Evolutionary conservation across 1,284 basidiomycete species (phyloP).

Genomic region (Phlebopus sp.): DNA sequence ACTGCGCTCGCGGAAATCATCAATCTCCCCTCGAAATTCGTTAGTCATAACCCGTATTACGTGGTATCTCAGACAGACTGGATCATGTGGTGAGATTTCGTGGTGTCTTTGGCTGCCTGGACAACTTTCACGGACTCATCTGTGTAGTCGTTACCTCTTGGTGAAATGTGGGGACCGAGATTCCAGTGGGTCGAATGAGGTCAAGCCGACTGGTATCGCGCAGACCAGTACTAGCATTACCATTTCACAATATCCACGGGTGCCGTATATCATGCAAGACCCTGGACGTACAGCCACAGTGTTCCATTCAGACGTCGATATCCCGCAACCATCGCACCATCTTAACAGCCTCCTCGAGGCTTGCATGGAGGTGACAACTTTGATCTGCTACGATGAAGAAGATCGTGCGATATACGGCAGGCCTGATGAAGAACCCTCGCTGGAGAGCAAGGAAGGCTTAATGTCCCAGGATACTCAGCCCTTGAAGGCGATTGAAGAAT

Average conservation of each 20-base stretch:
- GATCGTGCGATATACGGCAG: constrained; percentile 32
- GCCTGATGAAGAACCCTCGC: no score
- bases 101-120: not conserved
- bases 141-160: constrained; percentile 57
- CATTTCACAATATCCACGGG: constrained; percentile 13
- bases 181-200: not conserved
- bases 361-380: constrained; percentile 38
- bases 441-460: no score
- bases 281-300: constrained; percentile 27
- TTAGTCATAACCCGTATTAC: constrained; percentile 46
- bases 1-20: constrained; percentile 62
- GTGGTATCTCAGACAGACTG: constrained; percentile 59
- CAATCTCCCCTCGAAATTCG: constrained; percentile 51
- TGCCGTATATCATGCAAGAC: constrained; percentile 8
- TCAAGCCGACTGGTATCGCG: not conserved
- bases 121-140: constrained; percentile 1
- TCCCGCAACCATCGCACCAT: constrained; percentile 53
- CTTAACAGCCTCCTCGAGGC: constrained; percentile 44
- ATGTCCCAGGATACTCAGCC: no score
- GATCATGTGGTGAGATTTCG: constrained; percentile 55
- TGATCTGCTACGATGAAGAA: constrained; percentile 44
- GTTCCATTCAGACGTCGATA: constrained; percentile 36
- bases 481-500: constrained; percentile 34
- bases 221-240: constrained; percentile 20
- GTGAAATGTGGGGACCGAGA: constrained; percentile 36